phyloP scores from a whole-genome alignment of 1,284 basidiomycete species.

The Cryptococcus deneoformans region DNA sequence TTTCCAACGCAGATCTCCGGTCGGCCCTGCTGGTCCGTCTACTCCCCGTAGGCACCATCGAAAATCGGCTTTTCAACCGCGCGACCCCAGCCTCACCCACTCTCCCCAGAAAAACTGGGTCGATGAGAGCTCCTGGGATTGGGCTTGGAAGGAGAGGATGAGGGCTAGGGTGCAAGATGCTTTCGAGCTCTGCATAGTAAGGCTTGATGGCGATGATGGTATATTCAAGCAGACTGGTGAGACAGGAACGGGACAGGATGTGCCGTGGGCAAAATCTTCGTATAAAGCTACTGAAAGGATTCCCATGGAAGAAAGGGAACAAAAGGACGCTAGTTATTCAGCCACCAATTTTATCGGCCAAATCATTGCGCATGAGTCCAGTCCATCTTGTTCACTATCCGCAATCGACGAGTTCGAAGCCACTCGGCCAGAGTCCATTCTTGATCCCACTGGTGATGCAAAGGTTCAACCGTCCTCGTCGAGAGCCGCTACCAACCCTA shows the following conservation, averaged over 20 bases:
- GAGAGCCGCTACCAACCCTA: slow-evolving; percentile 2
- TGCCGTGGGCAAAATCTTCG: not conserved
- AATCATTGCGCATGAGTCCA: slow-evolving; percentile 1
- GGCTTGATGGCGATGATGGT: slow-evolving; percentile 6
- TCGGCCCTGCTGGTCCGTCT: not conserved
- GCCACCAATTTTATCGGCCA: slow-evolving; percentile 1
- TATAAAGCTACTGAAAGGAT: not conserved
- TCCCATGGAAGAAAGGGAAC: not conserved
- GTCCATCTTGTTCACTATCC: not conserved
- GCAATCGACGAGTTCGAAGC: not conserved
- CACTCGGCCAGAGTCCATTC: slow-evolving; percentile 9
- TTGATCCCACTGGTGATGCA: slow-evolving; percentile 1
- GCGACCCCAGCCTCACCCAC: slow-evolving; percentile 31
- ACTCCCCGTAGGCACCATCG: slow-evolving; percentile 10
- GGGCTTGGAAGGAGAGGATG: slow-evolving; percentile 70
- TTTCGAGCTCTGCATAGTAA: slow-evolving; percentile 68
- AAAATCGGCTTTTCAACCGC: slow-evolving; percentile 11
- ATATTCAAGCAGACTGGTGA: no score
- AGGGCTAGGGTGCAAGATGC: slow-evolving; percentile 69
- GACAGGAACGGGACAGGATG: not conserved
- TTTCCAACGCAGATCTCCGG: not conserved
- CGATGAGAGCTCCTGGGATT: slow-evolving; percentile 52
- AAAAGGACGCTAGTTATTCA: not conserved
- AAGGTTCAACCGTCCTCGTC: slow-evolving; percentile 1
- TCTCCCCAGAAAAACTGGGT: slow-evolving; percentile 47